Evolutionary conservation across 2,329 filamentous ascomycete genomes (phyloP), one percentile per base, ranked within the genome.

Genomic region (Pseudomassariella vexata): DNA sequence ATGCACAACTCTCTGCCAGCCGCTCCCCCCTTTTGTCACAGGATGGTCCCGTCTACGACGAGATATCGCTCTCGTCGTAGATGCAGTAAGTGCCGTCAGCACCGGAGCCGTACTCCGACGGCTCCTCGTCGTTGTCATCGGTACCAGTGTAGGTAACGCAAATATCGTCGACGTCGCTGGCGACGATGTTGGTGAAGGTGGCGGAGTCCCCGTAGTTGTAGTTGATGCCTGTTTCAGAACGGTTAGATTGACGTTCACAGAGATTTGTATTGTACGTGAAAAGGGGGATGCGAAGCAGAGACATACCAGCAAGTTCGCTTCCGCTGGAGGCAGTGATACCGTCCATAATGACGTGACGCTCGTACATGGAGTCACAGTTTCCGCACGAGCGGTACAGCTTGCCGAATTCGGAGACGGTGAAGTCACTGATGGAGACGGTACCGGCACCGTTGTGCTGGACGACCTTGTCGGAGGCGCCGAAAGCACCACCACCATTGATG

Each of bases 351-450:
- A 57, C 48, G 30, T 48, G 44, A 28, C 55, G 56, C 29, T 49
- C 47, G 35, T 44, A 47, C 44, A 42, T 43, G 37, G 45, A 46
- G 40, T 46, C 47, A 47, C 62, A 67, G 53, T 62, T 61, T 14
- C 66, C 66, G 47, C 66, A 70, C 28, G 57, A 56, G 38, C 66
- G 63, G 54, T 67, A 69, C 28, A 69, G 44, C 49, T 62, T 63
- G 38, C 60, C 60, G 28, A 58, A 54, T 46, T 63, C 52, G 28
- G 55, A 47, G 19, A 58, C 55, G 17, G 55, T 58, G 43, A 62
- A 64, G 39, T 40, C 44, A 33, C 24, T 24, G 24, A 40, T 35
- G 22, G 34, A 24, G 17, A 40, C 29, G 24, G 38, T 40, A 14
- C 38, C 38, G 11, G 20, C 31, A 11, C 38, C 38, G 23, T 40